Conservation (phyloP, 2,329 filamentous ascomycete species). For the Tolypocladium capitatum region DNA sequence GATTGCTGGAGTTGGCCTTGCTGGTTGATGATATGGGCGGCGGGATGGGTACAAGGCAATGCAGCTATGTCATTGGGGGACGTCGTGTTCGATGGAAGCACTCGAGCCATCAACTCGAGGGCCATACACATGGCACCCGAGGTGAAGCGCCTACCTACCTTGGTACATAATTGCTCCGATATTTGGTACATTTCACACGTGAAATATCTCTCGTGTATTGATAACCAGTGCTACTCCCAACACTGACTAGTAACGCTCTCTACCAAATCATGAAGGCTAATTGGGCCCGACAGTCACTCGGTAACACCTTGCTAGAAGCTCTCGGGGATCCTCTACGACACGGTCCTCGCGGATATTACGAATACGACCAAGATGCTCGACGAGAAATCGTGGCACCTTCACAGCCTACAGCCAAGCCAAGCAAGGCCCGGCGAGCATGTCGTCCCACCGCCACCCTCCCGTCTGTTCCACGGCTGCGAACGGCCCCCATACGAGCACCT, state of each 20-base stretch:
- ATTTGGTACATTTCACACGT: neutral
- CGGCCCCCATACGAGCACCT: neutral
- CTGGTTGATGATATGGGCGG: neutral
- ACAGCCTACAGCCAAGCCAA: neutral
- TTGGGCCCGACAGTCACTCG: neutral
- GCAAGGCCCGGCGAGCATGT: neutral
- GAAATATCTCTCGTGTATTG: too few relatives aligned
- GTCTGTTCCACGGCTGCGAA: neutral
- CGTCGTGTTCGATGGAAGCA: neutral
- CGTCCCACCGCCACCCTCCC: neutral
- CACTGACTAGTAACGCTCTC: neutral
- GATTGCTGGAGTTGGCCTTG: neutral
- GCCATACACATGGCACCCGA: neutral
- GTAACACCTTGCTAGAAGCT: neutral
- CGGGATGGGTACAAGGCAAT: neutral
- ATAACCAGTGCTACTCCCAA: neutral
- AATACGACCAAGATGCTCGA: neutral
- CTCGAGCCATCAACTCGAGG: neutral
- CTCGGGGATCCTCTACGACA: neutral
- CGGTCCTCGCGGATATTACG: neutral
- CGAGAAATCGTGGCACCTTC: neutral
- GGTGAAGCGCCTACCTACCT: neutral
- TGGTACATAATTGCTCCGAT: neutral
- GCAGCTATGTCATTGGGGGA: too few relatives aligned
- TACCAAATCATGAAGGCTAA: neutral